Percentiles rank a stretch among this genome's conserved stretches.
Conservation (phyloP, 306 rosid genomes). For the Corylus heterophylla region DNA sequence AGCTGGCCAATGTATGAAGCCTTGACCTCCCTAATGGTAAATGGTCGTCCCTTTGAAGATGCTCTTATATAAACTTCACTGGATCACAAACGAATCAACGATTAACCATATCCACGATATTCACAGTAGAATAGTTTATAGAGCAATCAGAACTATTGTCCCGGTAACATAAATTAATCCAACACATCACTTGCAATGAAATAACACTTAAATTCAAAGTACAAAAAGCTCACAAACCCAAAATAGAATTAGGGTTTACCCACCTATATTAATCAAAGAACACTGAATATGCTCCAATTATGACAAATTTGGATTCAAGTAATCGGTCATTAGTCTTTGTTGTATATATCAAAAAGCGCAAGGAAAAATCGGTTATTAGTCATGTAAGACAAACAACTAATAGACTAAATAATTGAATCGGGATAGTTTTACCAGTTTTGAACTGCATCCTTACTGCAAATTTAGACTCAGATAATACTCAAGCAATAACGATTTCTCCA, state of each 20-base stretch:
- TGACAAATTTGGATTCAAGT: background rate
- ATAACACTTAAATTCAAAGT: background rate
- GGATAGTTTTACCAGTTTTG: background rate
- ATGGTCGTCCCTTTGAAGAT: constrained; percentile 83
- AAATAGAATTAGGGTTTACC: background rate
- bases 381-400: constrained; percentile 9
- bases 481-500: constrained; percentile 1
- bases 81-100: constrained; percentile 24
- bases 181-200: background rate
- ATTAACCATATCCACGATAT: background rate
- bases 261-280: background rate
- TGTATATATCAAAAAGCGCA: no score
- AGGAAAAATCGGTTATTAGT: no score
- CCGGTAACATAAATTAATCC: background rate
- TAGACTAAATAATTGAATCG: background rate
- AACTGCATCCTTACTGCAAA: background rate
- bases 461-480: background rate
- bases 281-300: background rate
- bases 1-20: constrained; percentile 96
- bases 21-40: constrained; percentile 92
- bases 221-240: background rate
- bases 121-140: background rate
- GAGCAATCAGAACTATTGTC: background rate
- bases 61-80: constrained; percentile 94
- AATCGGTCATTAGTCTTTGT: background rate